A percentile compares a stretch with the other conserved stretches of the same genome.
These are phyloP conservation scores for Phytophthora tubulina DNA, from an alignment of 352 stramenopile species.

Conservation along the genomic window DNA sequence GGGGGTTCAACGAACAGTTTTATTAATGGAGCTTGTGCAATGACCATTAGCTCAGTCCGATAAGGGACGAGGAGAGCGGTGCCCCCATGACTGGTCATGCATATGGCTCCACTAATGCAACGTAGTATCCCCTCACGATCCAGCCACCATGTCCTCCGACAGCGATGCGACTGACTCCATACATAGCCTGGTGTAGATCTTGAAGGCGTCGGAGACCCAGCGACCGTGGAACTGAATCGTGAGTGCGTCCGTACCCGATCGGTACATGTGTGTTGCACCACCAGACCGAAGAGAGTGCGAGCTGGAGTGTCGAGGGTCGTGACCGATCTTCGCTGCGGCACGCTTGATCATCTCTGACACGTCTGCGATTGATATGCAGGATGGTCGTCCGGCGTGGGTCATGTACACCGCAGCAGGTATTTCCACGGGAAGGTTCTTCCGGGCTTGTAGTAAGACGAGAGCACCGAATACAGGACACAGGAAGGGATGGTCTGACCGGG, in stretches of 20 bases:
- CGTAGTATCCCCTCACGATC: slow-evolving; percentile 10
- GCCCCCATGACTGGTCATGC: slow-evolving; percentile 16
- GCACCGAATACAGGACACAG: slow-evolving; percentile 12
- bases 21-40: slow-evolving; percentile 7
- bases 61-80: slow-evolving; percentile 23
- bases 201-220: slow-evolving; percentile 21
- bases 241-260: slow-evolving; percentile 12
- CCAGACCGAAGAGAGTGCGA: slow-evolving; percentile 17
- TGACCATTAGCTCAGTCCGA: slow-evolving; percentile 11
- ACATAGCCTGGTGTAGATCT: slow-evolving; percentile 28
- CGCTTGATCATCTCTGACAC: not conserved
- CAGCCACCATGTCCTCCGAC: slow-evolving; percentile 10
- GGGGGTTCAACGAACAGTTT: too few relatives aligned
- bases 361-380: not conserved
- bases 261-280: slow-evolving; percentile 26
- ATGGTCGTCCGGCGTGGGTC: too few relatives aligned
- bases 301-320: slow-evolving; percentile 11
- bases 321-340: not conserved
- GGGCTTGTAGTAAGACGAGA: not conserved
- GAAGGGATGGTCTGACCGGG: slow-evolving; percentile 12
- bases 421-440: not conserved
- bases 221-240: slow-evolving; percentile 28
- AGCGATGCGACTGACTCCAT: slow-evolving; percentile 20
- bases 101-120: slow-evolving; percentile 14
- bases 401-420: not conserved